phyloP scores from a whole-genome alignment of 2,329 filamentous ascomycete species.

The Monosporascus sp. region DNA sequence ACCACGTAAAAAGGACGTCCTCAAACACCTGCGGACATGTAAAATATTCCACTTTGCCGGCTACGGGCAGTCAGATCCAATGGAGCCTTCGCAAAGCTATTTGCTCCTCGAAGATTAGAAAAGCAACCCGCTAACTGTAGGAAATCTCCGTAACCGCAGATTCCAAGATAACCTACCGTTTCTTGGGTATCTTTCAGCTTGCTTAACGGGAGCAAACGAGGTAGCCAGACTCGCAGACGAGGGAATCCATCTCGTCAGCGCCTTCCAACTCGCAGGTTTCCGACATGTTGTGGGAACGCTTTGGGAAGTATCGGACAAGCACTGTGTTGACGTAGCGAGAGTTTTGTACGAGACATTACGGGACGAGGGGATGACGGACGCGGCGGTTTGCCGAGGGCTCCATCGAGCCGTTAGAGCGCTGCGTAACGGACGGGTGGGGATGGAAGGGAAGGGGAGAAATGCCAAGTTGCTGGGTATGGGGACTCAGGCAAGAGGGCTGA shows the following conservation, averaged over 20 bases:
- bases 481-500: no score
- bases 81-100: constrained; percentile 24
- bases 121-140: constrained; percentile 10
- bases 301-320: neutral
- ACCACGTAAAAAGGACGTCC: constrained; percentile 14
- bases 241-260: constrained; percentile 30
- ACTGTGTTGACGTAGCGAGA: constrained; percentile 1
- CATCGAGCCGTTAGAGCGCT: constrained; percentile 2
- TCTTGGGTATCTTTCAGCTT: constrained; percentile 34
- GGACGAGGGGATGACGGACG: constrained; percentile 4
- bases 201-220: constrained; percentile 23
- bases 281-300: neutral
- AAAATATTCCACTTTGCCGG: constrained; percentile 37
- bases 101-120: constrained; percentile 24
- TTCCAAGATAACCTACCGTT: constrained; percentile 18
- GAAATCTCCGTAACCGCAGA: constrained; percentile 8
- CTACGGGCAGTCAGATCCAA: constrained; percentile 23
- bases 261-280: constrained; percentile 24
- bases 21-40: constrained; percentile 18
- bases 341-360: constrained; percentile 3
- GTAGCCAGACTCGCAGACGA: constrained; percentile 27
- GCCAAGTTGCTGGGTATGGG: no score
- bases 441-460: no score
- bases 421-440: neutral
- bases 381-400: constrained; percentile 3